Evolutionary conservation across 2,329 filamentous ascomycete species (phyloP).

Genomic region (Bipolaris cookei): DNA sequence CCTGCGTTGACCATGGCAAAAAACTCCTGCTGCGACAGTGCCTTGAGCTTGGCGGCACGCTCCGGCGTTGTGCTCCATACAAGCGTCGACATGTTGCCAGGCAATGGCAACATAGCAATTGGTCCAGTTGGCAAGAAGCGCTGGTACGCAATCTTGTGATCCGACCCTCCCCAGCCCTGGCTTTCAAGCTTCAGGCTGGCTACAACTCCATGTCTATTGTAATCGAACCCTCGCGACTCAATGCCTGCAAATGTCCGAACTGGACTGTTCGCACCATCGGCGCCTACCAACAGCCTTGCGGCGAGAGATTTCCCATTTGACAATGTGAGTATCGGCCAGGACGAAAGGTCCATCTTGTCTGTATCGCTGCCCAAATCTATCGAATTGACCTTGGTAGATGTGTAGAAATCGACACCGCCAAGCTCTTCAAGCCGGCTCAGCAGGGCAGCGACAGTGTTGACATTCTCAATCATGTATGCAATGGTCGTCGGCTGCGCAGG

Average conservation of each 20-base stretch:
- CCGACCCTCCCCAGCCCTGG: conserved; percentile 46
- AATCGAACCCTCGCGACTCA: conserved; percentile 88
- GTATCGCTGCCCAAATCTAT: conserved; percentile 74
- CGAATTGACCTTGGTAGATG: conserved; percentile 76
- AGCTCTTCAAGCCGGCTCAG: conserved; percentile 74
- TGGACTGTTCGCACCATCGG: conserved; percentile 93
- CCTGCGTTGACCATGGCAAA: conserved; percentile 89
- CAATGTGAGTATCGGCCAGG: conserved; percentile 85
- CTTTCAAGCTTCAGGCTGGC: conserved; percentile 79
- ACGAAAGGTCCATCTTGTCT: conserved; percentile 75
- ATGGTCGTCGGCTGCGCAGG: conserved; percentile 65
- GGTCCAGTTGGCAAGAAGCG: conserved; percentile 92
- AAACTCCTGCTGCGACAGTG: conserved; percentile 74
- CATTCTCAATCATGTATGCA: conserved; percentile 96
- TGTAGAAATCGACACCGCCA: conserved; percentile 71
- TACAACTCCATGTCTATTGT: conserved; percentile 86
- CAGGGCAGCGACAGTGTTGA: conserved; percentile 82
- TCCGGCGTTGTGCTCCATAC: conserved; percentile 93
- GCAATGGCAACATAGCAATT: conserved; percentile 87
- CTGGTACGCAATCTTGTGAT: conserved; percentile 82
- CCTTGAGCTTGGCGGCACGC: conserved; percentile 80
- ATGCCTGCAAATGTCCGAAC: conserved; percentile 91
- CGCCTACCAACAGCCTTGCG: conserved; percentile 86
- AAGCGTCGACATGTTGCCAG: conserved; percentile 79
- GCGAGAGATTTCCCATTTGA: conserved; percentile 71